phyloP scores from a whole-genome alignment of 441 rosid species.

The Bocquillonia castaneifolia region DNA sequence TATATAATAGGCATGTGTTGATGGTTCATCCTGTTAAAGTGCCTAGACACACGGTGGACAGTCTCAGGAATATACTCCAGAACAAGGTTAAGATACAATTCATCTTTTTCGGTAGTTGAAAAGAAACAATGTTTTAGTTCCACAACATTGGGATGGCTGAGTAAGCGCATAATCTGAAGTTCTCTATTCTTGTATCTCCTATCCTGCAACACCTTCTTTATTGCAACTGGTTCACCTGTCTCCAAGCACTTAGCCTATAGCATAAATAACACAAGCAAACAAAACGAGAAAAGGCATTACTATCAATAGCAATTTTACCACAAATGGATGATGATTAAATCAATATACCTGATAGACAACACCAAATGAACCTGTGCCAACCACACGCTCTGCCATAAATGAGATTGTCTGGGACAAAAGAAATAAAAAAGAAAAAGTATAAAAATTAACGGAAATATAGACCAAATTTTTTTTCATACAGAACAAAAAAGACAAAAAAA shows the following conservation, averaged over 20 bases:
- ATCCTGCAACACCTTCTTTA: conserved; percentile 89
- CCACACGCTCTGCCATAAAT: conserved; percentile 79
- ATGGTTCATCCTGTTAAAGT: conserved; percentile 60
- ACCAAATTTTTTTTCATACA: too few species aligned
- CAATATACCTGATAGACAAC: conserved; percentile 78
- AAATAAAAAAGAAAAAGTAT: too few species aligned
- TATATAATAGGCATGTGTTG: conserved; percentile 60
- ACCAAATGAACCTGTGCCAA: conserved; percentile 87
- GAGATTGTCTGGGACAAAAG: conserved; percentile 57
- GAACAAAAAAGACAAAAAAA: not conserved
- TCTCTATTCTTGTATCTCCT: conserved; percentile 93
- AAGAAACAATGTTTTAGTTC: conserved; percentile 72
- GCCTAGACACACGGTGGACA: conserved; percentile 63
- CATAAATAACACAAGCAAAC: conserved; percentile 13
- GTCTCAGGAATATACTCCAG: conserved; percentile 79
- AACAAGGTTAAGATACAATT: conserved; percentile 73
- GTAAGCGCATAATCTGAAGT: conserved; percentile 69
- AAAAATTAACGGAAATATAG: too few species aligned
- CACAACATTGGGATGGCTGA: conserved; percentile 73
- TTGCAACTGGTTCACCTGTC: conserved; percentile 73
- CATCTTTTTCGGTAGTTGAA: conserved; percentile 70
- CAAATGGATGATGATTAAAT: conserved; percentile 16
- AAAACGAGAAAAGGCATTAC: not conserved
- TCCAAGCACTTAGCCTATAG: conserved; percentile 80
- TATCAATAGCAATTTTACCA: not conserved